Evolutionary conservation across 805 yeast genomes (phyloP).

Genomic region (Cephaloascus fragrans): DNA sequence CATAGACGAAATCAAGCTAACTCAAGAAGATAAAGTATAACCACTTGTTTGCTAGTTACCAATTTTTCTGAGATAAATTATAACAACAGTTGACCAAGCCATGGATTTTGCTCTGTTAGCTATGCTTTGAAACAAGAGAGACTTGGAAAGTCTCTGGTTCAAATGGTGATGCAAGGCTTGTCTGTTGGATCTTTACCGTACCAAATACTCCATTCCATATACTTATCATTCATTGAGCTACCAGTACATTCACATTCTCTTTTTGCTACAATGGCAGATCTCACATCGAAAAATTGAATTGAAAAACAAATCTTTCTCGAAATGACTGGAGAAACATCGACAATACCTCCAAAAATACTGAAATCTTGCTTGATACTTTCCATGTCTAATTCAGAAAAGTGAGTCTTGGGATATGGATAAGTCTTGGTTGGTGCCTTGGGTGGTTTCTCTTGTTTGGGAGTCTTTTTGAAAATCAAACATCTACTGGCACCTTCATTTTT

Average conservation of each 20-base stretch:
- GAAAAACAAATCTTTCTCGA: conserved; percentile 56
- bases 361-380: conserved; percentile 40
- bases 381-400: conserved; percentile 37
- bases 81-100: too few species aligned
- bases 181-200: conserved; percentile 64
- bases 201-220: conserved; percentile 53
- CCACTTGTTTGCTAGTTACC: too few species aligned
- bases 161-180: conserved; percentile 28
- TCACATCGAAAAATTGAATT: conserved; percentile 47
- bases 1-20: too few species aligned
- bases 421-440: conserved; percentile 6
- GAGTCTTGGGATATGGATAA: conserved; percentile 33
- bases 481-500: conserved; percentile 41
- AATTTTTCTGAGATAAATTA: too few species aligned
- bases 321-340: conserved; percentile 57
- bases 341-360: conserved; percentile 43
- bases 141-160: not conserved
- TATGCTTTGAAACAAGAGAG: too few species aligned
- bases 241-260: conserved; percentile 24
- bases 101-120: too few species aligned
- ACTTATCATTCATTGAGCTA: conserved; percentile 30
- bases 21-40: too few species aligned
- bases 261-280: conserved; percentile 53
- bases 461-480: conserved; percentile 37
- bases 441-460: conserved; percentile 9